Conservation (phyloP, 371 early-diverging fungal species). For the Mycotypha africana region DNA sequence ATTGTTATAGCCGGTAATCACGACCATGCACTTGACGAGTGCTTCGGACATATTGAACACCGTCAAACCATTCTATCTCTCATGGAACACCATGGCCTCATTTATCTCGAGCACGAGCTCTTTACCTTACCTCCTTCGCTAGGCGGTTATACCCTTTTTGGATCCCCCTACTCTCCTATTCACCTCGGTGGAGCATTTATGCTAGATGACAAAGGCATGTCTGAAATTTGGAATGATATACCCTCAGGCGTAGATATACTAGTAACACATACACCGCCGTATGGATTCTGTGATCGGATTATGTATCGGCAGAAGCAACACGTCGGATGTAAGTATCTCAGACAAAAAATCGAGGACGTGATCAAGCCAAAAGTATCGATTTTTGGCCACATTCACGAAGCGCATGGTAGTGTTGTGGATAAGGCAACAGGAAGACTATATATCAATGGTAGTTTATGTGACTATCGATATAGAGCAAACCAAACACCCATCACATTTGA, state of each 20-base stretch:
- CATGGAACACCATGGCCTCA: slow-evolving; percentile 24
- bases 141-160: slow-evolving; percentile 38
- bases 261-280: slow-evolving; percentile 53
- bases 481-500: slow-evolving; percentile 50
- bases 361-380: slow-evolving; percentile 40
- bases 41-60: slow-evolving; percentile 9
- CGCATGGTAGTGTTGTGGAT: slow-evolving; percentile 29
- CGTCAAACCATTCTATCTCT: slow-evolving; percentile 15
- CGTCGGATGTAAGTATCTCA: slow-evolving; percentile 43
- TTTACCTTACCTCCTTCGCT: slow-evolving; percentile 27
- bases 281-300: slow-evolving; percentile 30
- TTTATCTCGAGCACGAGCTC: slow-evolving; percentile 43
- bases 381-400: slow-evolving; percentile 58
- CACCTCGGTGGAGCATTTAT: slow-evolving; percentile 54
- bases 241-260: slow-evolving; percentile 38
- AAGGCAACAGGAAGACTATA: slow-evolving; percentile 29
- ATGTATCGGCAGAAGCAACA: slow-evolving; percentile 6
- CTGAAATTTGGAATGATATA: slow-evolving; percentile 39
- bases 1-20: slow-evolving; percentile 54
- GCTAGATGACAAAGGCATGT: slow-evolving; percentile 26
- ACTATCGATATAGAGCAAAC: slow-evolving; percentile 27
- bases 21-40: slow-evolving; percentile 32
- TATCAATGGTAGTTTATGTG: slow-evolving; percentile 48
- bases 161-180: slow-evolving; percentile 48
- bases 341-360: slow-evolving; percentile 21